A percentile compares a stretch with the other conserved stretches of the same genome.
Conservation (phyloP, 495 filamentous ascomycete species). For the Neurospora terricola region DNA sequence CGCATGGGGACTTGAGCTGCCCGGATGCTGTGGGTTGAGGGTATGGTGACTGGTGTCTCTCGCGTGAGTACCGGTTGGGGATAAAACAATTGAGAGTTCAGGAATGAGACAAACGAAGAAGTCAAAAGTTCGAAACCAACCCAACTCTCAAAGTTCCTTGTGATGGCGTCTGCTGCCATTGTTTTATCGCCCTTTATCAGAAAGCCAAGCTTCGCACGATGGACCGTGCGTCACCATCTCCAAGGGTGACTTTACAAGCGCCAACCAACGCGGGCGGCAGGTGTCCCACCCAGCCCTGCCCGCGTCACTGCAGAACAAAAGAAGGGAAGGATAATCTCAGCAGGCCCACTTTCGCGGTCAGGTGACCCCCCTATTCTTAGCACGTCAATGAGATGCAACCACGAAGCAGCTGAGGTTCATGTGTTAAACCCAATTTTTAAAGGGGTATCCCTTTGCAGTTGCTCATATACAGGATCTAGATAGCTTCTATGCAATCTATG, state of each 20-base stretch:
- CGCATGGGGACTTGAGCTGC: slow-evolving; percentile 5
- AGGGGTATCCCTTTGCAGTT: background rate
- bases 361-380: background rate
- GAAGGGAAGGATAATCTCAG: background rate
- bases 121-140: background rate
- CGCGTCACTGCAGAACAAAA: background rate
- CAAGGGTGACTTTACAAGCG: background rate
- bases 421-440: background rate
- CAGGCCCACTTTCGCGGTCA: background rate
- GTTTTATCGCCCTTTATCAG: slow-evolving; percentile 10
- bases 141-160: background rate
- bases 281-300: background rate
- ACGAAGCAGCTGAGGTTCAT: background rate
- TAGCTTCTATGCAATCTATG: background rate
- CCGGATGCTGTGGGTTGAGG: background rate
- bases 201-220: background rate
- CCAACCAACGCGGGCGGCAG: background rate
- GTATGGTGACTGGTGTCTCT: background rate
- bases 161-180: background rate
- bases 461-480: background rate
- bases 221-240: slow-evolving; percentile 5
- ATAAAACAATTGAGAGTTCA: background rate
- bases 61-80: background rate
- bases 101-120: background rate
- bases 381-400: background rate